Conservation (phyloP, 352 stramenopile genomes). For the Phytophthora quininea region DNA sequence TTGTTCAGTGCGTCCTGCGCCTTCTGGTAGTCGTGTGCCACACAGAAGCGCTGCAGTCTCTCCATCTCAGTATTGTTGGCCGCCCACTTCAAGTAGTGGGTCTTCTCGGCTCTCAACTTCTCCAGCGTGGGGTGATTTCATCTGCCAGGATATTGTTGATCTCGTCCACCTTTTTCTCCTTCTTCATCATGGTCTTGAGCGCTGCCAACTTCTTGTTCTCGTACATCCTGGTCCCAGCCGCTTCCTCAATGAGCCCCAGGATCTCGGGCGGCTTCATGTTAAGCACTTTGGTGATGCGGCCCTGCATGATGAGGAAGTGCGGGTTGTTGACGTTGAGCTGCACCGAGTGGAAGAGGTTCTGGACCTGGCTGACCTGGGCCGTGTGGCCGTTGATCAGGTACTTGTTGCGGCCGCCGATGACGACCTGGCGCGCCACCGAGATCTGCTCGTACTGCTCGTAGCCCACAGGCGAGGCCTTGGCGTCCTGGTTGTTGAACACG, state of each 20-base stretch:
- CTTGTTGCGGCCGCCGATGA: constrained; percentile 99
- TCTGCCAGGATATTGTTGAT: constrained; percentile 98
- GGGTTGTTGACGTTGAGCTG: constrained; percentile 99
- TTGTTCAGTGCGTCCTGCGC: constrained; percentile 88
- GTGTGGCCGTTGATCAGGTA: constrained; percentile 99
- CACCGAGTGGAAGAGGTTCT: constrained; percentile 99
- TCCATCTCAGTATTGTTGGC: constrained; percentile 99
- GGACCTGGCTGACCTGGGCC: constrained; percentile 97
- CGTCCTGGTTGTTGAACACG: constrained; percentile 99
- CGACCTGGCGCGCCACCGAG: constrained; percentile 97
- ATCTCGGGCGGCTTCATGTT: constrained; percentile 99
- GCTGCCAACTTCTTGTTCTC: constrained; percentile 99
- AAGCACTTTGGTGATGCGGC: constrained; percentile 98
- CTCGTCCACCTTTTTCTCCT: constrained; percentile 99
- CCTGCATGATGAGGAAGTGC: constrained; percentile 99
- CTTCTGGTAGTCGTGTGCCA: constrained; percentile 95
- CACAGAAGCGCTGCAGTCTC: constrained; percentile 95
- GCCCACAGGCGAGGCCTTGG: constrained; percentile 90
- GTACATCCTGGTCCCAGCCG: constrained; percentile 99
- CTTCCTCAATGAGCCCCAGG: constrained; percentile 99
- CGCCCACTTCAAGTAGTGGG: constrained; percentile 98
- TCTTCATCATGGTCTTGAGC: constrained; percentile 99
- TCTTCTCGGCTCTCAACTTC: constrained; percentile 96
- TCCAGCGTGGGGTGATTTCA: constrained; percentile 99
- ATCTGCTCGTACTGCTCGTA: constrained; percentile 99